A percentile compares a stretch with the other conserved stretches of the same genome.
phyloP scores from a whole-genome alignment of 2,329 filamentous ascomycete species.

The Cyanodermella asteris region DNA sequence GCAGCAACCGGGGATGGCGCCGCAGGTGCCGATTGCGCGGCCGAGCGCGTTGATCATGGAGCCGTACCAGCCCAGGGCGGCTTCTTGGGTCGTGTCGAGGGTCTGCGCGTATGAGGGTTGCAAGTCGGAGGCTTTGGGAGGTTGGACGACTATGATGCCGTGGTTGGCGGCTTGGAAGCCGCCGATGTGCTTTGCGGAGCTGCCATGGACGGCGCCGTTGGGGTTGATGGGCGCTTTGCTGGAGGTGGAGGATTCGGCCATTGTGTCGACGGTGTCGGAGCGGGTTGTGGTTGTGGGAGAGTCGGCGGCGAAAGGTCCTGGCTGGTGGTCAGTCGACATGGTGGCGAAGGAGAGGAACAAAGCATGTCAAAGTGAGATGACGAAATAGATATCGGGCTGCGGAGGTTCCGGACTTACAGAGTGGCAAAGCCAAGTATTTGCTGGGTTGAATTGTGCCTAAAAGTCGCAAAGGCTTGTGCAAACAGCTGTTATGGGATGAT shows the following conservation, averaged over 20 bases:
- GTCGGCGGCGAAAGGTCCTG: background rate
- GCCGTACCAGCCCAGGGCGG: conserved; percentile 73
- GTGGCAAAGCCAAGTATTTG: too few relatives aligned
- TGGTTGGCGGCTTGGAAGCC: conserved; percentile 14
- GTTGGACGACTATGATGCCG: conserved; percentile 48
- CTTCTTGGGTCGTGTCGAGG: conserved; percentile 42
- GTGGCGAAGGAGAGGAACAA: too few relatives aligned
- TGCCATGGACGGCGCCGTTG: too few relatives aligned
- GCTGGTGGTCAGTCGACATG: too few relatives aligned
- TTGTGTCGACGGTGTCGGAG: background rate
- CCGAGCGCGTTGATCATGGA: conserved; percentile 65
- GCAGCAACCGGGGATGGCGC: conserved; percentile 79
- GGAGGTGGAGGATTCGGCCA: too few relatives aligned
- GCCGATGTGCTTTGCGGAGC: conserved; percentile 2
- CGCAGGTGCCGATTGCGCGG: conserved; percentile 49
- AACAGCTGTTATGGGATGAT: too few relatives aligned
- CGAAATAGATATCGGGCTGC: too few relatives aligned
- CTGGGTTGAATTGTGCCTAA: too few relatives aligned
- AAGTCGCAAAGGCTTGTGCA: too few relatives aligned
- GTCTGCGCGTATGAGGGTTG: conserved; percentile 59
- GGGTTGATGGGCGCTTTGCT: too few relatives aligned
- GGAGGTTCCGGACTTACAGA: too few relatives aligned
- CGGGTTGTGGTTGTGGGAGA: background rate
- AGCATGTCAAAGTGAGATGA: too few relatives aligned
- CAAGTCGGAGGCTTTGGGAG: conserved; percentile 61